These are phyloP conservation scores for Hymenotorrendiella dingleyae DNA, from an alignment of 2,329 filamentous ascomycete species.

Conservation along the genomic window DNA sequence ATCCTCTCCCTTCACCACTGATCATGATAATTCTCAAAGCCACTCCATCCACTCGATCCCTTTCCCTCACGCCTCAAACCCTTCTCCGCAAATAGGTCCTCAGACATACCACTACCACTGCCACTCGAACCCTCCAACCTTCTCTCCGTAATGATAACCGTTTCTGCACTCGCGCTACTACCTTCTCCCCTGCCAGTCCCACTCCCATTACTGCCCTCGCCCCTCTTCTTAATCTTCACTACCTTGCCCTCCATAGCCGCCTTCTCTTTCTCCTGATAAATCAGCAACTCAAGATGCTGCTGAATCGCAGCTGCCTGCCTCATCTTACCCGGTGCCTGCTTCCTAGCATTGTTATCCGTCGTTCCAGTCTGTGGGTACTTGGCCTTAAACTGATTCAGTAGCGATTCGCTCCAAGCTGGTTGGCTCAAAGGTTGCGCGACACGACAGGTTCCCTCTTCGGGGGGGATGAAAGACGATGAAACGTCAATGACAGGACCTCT, in stretches of 20 bases:
- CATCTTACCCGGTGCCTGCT: conserved; percentile 9
- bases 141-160: too few species aligned
- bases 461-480: conserved; percentile 1
- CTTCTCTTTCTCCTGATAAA: conserved; percentile 24
- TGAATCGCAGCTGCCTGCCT: conserved; percentile 21
- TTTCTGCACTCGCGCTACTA: too few species aligned
- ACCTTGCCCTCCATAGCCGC: conserved; percentile 5
- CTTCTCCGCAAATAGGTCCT: too few species aligned
- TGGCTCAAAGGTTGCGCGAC: conserved; percentile 14
- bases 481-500: conserved; percentile 8
- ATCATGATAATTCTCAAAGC: too few species aligned
- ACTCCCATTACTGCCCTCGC: neutral
- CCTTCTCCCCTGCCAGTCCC: neutral
- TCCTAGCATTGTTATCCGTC: conserved; percentile 3
- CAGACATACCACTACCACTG: too few species aligned
- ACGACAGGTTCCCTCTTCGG: conserved; percentile 19
- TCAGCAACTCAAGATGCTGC: conserved; percentile 22
- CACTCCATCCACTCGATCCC: too few species aligned
- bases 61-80: too few species aligned
- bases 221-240: neutral
- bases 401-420: conserved; percentile 16
- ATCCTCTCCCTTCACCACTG: too few species aligned
- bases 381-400: conserved; percentile 22
- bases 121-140: too few species aligned
- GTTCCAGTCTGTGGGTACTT: conserved; percentile 30